These are phyloP conservation scores for Scenedesmus sp. DNA, from an alignment of 163 green algal genomes.

Conservation along the genomic window DNA sequence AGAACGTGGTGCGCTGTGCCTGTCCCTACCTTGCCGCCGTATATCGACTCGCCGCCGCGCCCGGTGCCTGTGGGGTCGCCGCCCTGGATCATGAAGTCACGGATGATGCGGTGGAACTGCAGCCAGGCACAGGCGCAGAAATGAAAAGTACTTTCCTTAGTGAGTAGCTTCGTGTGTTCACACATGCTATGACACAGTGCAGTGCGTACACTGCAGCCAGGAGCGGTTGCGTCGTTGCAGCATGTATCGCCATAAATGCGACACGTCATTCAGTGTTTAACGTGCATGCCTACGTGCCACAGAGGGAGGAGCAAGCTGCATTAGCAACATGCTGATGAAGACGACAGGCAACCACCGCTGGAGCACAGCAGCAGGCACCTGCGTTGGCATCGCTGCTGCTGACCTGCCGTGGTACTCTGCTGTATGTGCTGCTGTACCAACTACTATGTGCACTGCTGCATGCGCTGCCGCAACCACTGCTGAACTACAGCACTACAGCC, in stretches of 20 bases:
- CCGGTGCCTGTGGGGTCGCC: constrained; percentile 87
- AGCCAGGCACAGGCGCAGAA: neutral
- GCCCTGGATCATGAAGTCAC: constrained; percentile 76
- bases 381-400: neutral
- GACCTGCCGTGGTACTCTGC: neutral
- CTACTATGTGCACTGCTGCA: neutral
- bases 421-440: neutral
- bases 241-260: too few species aligned
- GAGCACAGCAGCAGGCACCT: neutral
- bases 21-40: constrained; percentile 60
- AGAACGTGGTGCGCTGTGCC: neutral
- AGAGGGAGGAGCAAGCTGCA: too few species aligned
- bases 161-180: too few species aligned
- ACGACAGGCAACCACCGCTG: neutral
- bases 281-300: too few species aligned
- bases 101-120: constrained; percentile 89
- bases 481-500: too few species aligned
- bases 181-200: too few species aligned
- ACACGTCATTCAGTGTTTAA: too few species aligned
- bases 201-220: too few species aligned
- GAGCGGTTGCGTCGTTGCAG: too few species aligned
- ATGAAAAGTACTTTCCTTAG: neutral
- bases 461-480: neutral
- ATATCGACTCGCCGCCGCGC: constrained; percentile 79
- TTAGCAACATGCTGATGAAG: too few species aligned